These are phyloP conservation scores for Lathyrus tuberosus DNA, from an alignment of 306 rosid species.

Conservation along the genomic window DNA sequence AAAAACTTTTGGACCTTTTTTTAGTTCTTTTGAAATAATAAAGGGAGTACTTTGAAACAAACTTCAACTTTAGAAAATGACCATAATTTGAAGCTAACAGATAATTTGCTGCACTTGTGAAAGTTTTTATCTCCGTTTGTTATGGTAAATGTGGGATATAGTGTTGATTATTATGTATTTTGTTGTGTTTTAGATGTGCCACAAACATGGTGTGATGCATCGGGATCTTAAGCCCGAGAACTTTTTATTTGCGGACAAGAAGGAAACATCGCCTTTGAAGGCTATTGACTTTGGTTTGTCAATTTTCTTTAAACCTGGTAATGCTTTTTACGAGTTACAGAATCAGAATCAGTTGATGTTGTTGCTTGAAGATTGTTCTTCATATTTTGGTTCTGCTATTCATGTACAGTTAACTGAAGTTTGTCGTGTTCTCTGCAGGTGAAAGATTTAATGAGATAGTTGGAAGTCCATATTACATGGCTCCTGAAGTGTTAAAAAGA, in stretches of 20 bases:
- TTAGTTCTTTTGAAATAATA: not conserved
- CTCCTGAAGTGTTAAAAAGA: constrained; percentile 90
- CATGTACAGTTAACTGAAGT: constrained; percentile 31
- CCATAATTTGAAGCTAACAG: too few species aligned
- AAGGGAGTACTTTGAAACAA: too few species aligned
- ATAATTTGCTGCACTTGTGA: not conserved
- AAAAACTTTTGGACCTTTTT: not conserved
- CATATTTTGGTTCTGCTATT: constrained; percentile 31
- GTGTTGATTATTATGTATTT: constrained; percentile 23
- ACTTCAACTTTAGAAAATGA: too few species aligned
- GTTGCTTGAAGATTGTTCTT: constrained; percentile 6
- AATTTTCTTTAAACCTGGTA: constrained; percentile 86
- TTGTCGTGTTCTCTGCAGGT: constrained; percentile 52
- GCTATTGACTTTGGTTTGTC: constrained; percentile 95
- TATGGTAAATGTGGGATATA: constrained; percentile 21
- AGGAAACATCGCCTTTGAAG: constrained; percentile 78
- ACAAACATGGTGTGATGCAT: constrained; percentile 90
- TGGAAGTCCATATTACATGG: constrained; percentile 99
- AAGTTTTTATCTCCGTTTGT: not conserved
- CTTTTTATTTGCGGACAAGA: constrained; percentile 81
- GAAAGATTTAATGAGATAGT: constrained; percentile 80
- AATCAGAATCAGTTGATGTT: constrained; percentile 12
- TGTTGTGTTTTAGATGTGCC: constrained; percentile 69
- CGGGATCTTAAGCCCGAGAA: constrained; percentile 95
- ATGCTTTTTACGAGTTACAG: constrained; percentile 25